Evolutionary conservation across 441 rosid genomes (phyloP).

Genomic region (Eruca vesicaria): DNA sequence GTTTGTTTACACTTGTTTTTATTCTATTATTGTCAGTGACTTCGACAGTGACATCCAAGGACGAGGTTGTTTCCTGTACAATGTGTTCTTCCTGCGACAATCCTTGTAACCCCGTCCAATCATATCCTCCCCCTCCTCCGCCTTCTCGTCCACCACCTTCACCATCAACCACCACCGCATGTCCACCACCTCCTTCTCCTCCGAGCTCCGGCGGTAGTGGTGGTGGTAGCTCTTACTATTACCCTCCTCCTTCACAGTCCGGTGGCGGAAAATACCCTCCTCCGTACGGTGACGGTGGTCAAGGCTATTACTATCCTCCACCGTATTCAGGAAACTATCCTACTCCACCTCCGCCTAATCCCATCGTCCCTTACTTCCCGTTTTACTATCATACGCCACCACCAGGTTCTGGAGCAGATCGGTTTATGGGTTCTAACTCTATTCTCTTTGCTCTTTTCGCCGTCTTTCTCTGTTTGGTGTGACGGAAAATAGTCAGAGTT

Average conservation of each 20-base stretch:
- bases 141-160: constrained; percentile 49
- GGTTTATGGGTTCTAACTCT: constrained; percentile 22
- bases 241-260: constrained; percentile 57
- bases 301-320: constrained; percentile 61
- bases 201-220: constrained; percentile 41
- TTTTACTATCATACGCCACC: constrained; percentile 78
- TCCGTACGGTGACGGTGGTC: constrained; percentile 51
- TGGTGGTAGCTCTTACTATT: constrained; percentile 35
- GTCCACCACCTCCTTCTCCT: constrained; percentile 80
- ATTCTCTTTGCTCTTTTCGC: not conserved
- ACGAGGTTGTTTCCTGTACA: constrained; percentile 78
- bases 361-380: constrained; percentile 89
- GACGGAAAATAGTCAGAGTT: constrained; percentile 7
- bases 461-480: constrained; percentile 34
- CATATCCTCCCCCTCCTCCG: constrained; percentile 61
- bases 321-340: constrained; percentile 52
- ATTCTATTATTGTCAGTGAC: constrained; percentile 13
- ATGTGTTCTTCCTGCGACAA: constrained; percentile 83
- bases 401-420: constrained; percentile 41
- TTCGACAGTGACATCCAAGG: constrained; percentile 39
- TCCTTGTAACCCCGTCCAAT: constrained; percentile 49
- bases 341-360: constrained; percentile 85
- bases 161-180: constrained; percentile 39
- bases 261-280: constrained; percentile 55
- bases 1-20: constrained; percentile 9